Conservation (phyloP, 2,329 filamentous ascomycete genomes). For the Colletotrichum sp. region DNA sequence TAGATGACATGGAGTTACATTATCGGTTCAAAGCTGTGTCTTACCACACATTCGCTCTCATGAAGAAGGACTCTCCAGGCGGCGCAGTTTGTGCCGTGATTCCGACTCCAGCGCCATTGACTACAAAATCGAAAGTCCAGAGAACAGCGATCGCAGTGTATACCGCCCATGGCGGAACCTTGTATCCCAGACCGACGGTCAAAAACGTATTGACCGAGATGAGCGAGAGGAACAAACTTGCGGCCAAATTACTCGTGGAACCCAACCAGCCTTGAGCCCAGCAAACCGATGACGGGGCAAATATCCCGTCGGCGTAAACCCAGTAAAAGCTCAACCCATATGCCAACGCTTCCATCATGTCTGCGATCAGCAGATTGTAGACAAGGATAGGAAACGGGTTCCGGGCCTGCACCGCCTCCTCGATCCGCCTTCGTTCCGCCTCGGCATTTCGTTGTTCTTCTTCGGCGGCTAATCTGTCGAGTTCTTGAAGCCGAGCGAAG, state of each 20-base stretch:
- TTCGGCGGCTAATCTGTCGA: background rate
- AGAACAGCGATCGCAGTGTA: conserved; percentile 42
- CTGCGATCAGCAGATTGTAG: conserved; percentile 63
- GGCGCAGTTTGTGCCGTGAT: background rate
- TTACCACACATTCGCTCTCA: conserved; percentile 16
- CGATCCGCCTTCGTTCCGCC: background rate
- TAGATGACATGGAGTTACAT: background rate
- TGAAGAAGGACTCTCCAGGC: conserved; percentile 4
- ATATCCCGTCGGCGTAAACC: conserved; percentile 50
- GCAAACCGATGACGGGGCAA: conserved; percentile 53
- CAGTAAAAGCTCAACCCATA: conserved; percentile 62
- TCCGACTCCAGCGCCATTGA: conserved; percentile 1
- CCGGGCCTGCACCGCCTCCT: background rate
- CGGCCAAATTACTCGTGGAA: conserved; percentile 60
- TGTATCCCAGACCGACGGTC: conserved; percentile 54
- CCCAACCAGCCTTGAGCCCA: conserved; percentile 62
- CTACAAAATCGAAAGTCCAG: conserved; percentile 49
- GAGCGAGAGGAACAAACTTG: conserved; percentile 61
- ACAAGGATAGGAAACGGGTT: conserved; percentile 66
- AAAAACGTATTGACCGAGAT: conserved; percentile 65
- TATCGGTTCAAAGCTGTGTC: background rate
- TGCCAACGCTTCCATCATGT: conserved; percentile 60
- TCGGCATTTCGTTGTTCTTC: background rate
- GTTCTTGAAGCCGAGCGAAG: background rate
- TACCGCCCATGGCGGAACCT: conserved; percentile 49